phyloP scores from a whole-genome alignment of 345 rosid species.

The Alliaria petiolata region DNA sequence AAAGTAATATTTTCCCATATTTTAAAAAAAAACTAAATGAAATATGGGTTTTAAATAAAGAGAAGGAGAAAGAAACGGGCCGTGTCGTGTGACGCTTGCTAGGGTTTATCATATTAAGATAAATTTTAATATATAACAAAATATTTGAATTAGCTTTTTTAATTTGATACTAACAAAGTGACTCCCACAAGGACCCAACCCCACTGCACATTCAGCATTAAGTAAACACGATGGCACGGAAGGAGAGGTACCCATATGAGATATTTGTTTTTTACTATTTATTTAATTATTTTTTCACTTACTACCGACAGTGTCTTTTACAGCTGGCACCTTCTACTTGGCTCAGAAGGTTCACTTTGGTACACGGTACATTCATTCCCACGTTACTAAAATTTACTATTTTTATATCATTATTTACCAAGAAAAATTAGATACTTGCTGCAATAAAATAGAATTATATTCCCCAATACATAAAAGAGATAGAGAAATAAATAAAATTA shows the following conservation, averaged over 20 bases:
- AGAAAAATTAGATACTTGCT: not conserved
- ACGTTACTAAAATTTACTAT: slow-evolving; percentile 1
- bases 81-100: slow-evolving; percentile 37
- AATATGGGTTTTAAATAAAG: not conserved
- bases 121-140: not conserved
- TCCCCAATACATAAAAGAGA: not conserved
- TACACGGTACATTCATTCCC: slow-evolving; percentile 16
- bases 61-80: slow-evolving; percentile 25
- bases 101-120: slow-evolving; percentile 20
- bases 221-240: slow-evolving; percentile 33
- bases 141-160: not conserved
- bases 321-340: slow-evolving; percentile 22
- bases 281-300: not conserved
- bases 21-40: not conserved
- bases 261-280: slow-evolving; percentile 19
- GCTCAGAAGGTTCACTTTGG: slow-evolving; percentile 12
- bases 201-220: slow-evolving; percentile 34
- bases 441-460: not conserved
- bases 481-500: not conserved
- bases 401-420: slow-evolving; percentile 10
- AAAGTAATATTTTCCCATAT: not conserved
- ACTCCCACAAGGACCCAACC: slow-evolving; percentile 22
- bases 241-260: slow-evolving; percentile 27
- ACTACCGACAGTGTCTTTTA: slow-evolving; percentile 29
- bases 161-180: slow-evolving; percentile 19